Evolutionary conservation across 2,329 filamentous ascomycete species (phyloP), one percentile per base, ranked within the genome.

Genomic region (Arthrobotrys conoides): DNA sequence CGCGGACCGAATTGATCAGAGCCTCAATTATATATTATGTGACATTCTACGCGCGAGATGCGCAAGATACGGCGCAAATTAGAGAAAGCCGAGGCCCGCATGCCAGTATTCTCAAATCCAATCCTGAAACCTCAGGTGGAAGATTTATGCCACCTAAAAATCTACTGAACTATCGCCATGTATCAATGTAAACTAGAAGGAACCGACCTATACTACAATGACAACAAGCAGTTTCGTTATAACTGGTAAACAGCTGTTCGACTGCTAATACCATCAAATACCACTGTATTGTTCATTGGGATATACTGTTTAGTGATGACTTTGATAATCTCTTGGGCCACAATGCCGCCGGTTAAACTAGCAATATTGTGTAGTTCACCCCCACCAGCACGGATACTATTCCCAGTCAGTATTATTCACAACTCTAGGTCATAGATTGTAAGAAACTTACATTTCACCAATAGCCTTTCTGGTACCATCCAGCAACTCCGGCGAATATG

Each of bases 261-360:
- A 84, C 89, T 90, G 76, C 85, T 86, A 80, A 92, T 90, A 22
- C 90, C 91, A 85, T 92, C 90, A 81, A 91, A 92, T 79, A 92
- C 87, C 83, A 90, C 91, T 16, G 89, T 91, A 83, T 92, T 91
- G 81, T 92, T 90, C 80, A 91, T 88, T 24, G 91, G 90, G 51
- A 92, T 87, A 84, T 92, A 92, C 85, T 92, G 91, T 82, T 90
- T 90, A 12, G 91, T 92, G 82, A 92, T 89, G 73, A 90, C 88
- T 84, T 99, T 99, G 86, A 99, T 96, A 80, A 95, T 90, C 86
- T 99, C 96, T 85, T 99, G 96, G n/a, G 95, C 93, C 59, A 96
- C 92, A 86, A 99, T 92, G 2, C 96, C 96, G 33, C 96, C 96
- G 0, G 91, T 92, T 71, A 97, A 86, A 27, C 94, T 91, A 36